Evolutionary conservation across 2,329 filamentous ascomycete genomes (phyloP), one percentile per base, ranked within the genome.

Genomic region (Ceratocystis alfenasii): DNA sequence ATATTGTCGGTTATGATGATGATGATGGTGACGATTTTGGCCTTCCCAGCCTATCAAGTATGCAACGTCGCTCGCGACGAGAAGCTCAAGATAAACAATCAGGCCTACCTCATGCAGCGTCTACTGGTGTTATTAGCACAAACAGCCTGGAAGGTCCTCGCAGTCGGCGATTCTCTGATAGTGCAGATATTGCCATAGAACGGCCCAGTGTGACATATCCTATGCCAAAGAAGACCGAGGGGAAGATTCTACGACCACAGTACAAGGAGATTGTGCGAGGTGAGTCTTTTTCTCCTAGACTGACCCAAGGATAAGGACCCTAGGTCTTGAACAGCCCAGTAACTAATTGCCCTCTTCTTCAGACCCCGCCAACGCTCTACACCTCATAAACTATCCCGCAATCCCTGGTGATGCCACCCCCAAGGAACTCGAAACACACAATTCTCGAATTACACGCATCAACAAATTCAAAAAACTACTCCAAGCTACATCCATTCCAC

Each of bases 391-490:
- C 71, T 92, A 99, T 75, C 86, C 91, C 5, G 78, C 89, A 0
- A 80, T 89, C 59, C 85, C 90, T 10, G 77, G 82, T 30, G 87
- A 88, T 72, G 90, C 92, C 1, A 83, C 86, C 0, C 81, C 87
- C 1, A 97, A 95, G 74, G 90, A 96, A 73, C 80, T 87, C 20
- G 93, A 97, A 73, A 87, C 87, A 12, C 87, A 95, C 73, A 92
- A 89, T 66, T 88, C 92, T 57, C 86, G 90, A 68, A 94, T 96
- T 71, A 88, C 89, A 5, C 87, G 94, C 69, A 99, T 99, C 74
- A 96, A 99, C 77, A 97, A 97, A 74, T 99, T 99, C 78, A 99
- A 99, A 76, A 88, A 88, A 71, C 89, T 99, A 64, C 80, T 99
- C 5, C 94, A 99, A 76, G 85, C 93, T 25, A 96, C 90, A 50